Conservation (phyloP, 805 yeast species). For the Myxozyma udenii region DNA sequence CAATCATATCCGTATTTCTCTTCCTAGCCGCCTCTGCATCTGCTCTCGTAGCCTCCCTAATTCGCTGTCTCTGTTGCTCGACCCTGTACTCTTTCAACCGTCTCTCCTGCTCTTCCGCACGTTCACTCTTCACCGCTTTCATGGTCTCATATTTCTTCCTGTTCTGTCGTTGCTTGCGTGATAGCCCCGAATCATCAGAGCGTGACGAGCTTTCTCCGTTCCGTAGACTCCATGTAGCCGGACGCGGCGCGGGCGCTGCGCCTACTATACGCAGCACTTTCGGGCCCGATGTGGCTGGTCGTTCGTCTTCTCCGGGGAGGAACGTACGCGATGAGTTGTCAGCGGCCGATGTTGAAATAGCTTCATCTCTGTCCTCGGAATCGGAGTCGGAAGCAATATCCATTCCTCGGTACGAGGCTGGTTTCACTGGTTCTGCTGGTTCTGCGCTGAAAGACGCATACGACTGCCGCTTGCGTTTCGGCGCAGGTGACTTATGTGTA, state of each 20-base stretch:
- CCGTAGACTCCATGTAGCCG: neutral
- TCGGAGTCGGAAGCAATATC: too few relatives aligned
- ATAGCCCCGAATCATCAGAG: constrained; percentile 2
- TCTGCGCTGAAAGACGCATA: too few relatives aligned
- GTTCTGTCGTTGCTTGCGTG: constrained; percentile 23
- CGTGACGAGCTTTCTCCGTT: neutral
- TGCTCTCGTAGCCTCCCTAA: neutral
- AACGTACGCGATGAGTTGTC: neutral
- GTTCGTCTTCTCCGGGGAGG: neutral
- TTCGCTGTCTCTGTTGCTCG: neutral
- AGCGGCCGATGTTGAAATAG: too few relatives aligned
- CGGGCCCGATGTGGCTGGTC: neutral
- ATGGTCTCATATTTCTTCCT: constrained; percentile 7
- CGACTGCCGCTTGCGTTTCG: too few relatives aligned
- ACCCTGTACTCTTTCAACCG: constrained; percentile 1
- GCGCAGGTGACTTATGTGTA: too few relatives aligned
- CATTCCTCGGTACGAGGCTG: too few relatives aligned
- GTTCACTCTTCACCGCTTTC: constrained; percentile 7
- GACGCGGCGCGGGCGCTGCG: neutral
- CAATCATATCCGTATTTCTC: neutral
- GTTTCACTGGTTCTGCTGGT: too few relatives aligned
- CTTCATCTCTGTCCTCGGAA: too few relatives aligned
- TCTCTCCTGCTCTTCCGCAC: constrained; percentile 11
- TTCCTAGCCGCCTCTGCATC: neutral
- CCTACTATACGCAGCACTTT: neutral